Evolutionary conservation across 2,329 filamentous ascomycete genomes (phyloP).

Genomic region (Neospermospora avenae): DNA sequence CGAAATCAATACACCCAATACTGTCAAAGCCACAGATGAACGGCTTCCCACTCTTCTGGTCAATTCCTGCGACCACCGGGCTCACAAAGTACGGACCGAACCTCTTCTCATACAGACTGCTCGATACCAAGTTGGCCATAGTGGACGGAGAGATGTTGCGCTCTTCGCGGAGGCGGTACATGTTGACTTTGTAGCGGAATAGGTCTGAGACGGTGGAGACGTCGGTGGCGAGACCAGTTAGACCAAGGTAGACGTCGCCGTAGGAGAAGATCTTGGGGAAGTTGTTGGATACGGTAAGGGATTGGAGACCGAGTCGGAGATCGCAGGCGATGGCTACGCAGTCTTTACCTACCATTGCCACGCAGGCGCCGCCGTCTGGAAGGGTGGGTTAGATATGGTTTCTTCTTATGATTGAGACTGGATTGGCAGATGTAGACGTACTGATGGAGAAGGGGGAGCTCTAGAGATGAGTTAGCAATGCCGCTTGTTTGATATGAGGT

Average conservation of each 20-base stretch:
- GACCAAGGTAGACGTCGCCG: constrained; percentile 90
- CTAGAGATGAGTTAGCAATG: constrained; percentile 47
- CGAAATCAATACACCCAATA: constrained; percentile 99
- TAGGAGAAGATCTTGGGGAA: constrained; percentile 99
- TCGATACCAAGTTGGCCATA: constrained; percentile 92
- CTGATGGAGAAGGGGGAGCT: constrained; percentile 94
- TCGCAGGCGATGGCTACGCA: constrained; percentile 99
- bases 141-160: constrained; percentile 92
- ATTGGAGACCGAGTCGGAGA: constrained; percentile 92
- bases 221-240: constrained; percentile 95
- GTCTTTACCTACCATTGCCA: constrained; percentile 99
- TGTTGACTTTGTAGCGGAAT: constrained; percentile 99
- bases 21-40: constrained; percentile 99
- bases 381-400: constrained; percentile 16
- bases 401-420: background rate
- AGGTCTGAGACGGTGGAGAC: constrained; percentile 92
- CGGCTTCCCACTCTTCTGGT: constrained; percentile 88
- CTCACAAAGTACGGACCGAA: constrained; percentile 97
- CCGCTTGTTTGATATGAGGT: constrained; percentile 9
- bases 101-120: constrained; percentile 86
- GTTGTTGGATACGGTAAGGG: constrained; percentile 98
- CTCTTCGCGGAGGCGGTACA: constrained; percentile 98
- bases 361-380: constrained; percentile 82
- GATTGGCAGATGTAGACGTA: constrained; percentile 44
- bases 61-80: constrained; percentile 91